phyloP scores from a whole-genome alignment of 2,329 filamentous ascomycete genomes.

The Pseudocercospora fuligena region DNA sequence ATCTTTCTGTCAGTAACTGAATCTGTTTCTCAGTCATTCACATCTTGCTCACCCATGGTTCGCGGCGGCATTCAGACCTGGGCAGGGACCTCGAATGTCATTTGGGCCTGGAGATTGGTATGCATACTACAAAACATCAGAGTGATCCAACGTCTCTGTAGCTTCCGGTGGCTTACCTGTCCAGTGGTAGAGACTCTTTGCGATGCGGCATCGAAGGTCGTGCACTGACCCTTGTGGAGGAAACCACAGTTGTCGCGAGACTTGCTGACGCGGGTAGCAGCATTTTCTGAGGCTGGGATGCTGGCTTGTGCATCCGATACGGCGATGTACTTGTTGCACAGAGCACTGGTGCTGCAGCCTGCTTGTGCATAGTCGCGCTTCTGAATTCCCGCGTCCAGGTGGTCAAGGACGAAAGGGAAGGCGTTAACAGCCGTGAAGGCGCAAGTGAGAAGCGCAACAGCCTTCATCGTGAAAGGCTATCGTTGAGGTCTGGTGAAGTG shows the following conservation, averaged over 20 bases:
- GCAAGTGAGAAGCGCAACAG: not conserved
- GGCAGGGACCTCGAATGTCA: slow-evolving; percentile 31
- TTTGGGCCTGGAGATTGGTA: slow-evolving; percentile 15
- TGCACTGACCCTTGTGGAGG: slow-evolving; percentile 13
- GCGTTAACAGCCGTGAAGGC: slow-evolving; percentile 10
- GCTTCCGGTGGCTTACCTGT: not conserved
- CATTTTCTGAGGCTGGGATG: slow-evolving; percentile 19
- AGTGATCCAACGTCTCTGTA: not conserved
- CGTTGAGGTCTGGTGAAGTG: not conserved
- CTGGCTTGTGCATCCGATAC: slow-evolving; percentile 12
- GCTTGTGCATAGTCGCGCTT: slow-evolving; percentile 12
- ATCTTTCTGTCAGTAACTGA: not conserved
- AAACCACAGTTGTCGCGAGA: slow-evolving; percentile 22
- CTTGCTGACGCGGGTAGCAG: slow-evolving; percentile 13
- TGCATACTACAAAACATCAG: slow-evolving; percentile 1
- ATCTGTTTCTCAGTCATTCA: too few species aligned
- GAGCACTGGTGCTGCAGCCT: slow-evolving; percentile 3
- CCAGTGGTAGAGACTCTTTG: slow-evolving; percentile 20
- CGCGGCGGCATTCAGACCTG: slow-evolving; percentile 32
- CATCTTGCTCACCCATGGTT: slow-evolving; percentile 27
- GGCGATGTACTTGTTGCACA: slow-evolving; percentile 12
- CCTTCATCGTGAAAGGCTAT: not conserved
- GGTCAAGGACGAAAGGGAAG: slow-evolving; percentile 16
- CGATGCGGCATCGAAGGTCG: slow-evolving; percentile 14
- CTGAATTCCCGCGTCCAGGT: not conserved